Evolutionary conservation across 1,284 basidiomycete genomes (phyloP), one percentile per base, ranked within the genome.

Genomic region (Cutaneotrichosporon arboriforme): DNA sequence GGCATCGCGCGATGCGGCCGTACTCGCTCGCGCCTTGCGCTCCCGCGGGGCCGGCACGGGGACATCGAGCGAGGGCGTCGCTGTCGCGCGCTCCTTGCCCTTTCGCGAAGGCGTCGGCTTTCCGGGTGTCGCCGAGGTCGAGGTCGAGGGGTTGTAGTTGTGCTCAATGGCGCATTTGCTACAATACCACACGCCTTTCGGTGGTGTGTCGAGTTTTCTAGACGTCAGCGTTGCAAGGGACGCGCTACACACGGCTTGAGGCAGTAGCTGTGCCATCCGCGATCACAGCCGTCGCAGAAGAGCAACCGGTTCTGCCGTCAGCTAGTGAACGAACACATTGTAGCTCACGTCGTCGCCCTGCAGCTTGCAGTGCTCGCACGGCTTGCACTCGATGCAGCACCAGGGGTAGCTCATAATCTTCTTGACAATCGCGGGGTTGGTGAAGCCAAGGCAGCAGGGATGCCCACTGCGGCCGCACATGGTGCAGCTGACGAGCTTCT

Each of bases 231-330:
- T 2, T 2, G 21, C 3, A 43, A 10, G 4, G 12, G 9, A 10
- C 7, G 5, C 4, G 2, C 9, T 2, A 78, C 73, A 35, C 71
- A 77, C 63, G 91, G 90, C 17, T 79, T 69, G 45, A 97, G 79
- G 74, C 93, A 97, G 64, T 87, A 83, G 77, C 86, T 84, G 72
- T 98, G 94, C 88, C 89, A 97, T 35, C 90, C 91, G 78, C 91
- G 81, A 78, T 98, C 94, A 72, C 94, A 98, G 47, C 80, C 82
- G 77, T 97, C 94, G 73, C 94, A 98, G 64, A 97, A 88, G 59
- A 97, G 76, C 64, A 97, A 85, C 53, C 83, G 81, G 52, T 81
- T 84, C 90, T 94, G 71, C 39, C 4, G 45, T 54, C 49, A 56
- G 38, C 31, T 10, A 3, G 4, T 2, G 2, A 15, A 9, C 14